Evolutionary conservation across 2,329 filamentous ascomycete species (phyloP).

Genomic region (Fusarium avenaceum): DNA sequence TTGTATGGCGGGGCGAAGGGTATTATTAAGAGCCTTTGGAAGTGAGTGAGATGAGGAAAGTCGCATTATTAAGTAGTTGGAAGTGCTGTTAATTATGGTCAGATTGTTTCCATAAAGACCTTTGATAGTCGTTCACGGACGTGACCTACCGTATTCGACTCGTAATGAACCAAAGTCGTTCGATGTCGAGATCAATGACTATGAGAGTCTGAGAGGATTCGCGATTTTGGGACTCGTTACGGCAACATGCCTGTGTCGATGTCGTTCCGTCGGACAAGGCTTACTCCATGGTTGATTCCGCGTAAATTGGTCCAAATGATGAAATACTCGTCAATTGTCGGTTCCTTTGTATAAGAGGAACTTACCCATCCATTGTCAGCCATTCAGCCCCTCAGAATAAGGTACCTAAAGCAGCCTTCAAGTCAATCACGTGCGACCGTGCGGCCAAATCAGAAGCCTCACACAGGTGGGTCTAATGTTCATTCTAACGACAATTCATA

Average conservation of each 20-base stretch:
- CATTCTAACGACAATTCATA: slow-evolving; percentile 37
- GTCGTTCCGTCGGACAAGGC: slow-evolving; percentile 18
- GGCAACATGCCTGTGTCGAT: slow-evolving; percentile 20
- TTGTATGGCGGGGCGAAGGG: slow-evolving; percentile 33
- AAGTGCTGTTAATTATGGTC: slow-evolving; percentile 22
- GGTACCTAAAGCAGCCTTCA: slow-evolving; percentile 42
- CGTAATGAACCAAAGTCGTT: slow-evolving; percentile 20
- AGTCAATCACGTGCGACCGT: slow-evolving; percentile 45
- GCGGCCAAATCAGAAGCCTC: slow-evolving; percentile 43
- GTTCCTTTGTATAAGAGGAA: slow-evolving; percentile 41
- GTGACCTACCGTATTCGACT: slow-evolving; percentile 20
- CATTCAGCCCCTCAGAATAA: slow-evolving; percentile 48
- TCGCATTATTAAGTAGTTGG: slow-evolving; percentile 43
- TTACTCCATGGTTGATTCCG: slow-evolving; percentile 38
- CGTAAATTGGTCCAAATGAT: slow-evolving; percentile 27
- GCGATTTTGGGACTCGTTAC: slow-evolving; percentile 25
- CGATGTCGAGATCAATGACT: slow-evolving; percentile 27
- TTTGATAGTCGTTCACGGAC: slow-evolving; percentile 10
- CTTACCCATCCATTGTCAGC: slow-evolving; percentile 46
- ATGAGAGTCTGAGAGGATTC: slow-evolving; percentile 26
- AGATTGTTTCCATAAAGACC: slow-evolving; percentile 27
- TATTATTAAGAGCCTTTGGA: slow-evolving; percentile 45
- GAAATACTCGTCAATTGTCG: slow-evolving; percentile 39
- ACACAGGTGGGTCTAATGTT: slow-evolving; percentile 39
- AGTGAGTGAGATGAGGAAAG: slow-evolving; percentile 44